phyloP scores from a whole-genome alignment of 1,139 yeast species.

The Suhomyces yuchorum region DNA sequence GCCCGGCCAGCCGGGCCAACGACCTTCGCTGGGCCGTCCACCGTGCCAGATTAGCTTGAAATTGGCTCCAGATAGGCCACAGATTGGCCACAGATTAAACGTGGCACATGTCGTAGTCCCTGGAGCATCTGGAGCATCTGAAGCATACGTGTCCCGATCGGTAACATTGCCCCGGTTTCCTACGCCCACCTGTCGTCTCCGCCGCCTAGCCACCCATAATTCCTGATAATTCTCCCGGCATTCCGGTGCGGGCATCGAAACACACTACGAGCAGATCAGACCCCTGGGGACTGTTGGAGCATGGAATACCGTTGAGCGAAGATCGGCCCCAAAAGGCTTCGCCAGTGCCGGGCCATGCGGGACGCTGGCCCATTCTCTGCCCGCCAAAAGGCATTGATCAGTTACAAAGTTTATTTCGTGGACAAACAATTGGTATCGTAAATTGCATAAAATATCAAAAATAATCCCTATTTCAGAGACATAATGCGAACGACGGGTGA shows the following conservation, averaged over 20 bases:
- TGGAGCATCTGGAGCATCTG: no score
- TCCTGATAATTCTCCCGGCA: neutral
- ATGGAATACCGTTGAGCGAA: neutral
- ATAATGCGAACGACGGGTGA: constrained; percentile 1
- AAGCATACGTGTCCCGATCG: neutral
- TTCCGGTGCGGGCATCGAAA: no score
- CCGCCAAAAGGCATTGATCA: neutral
- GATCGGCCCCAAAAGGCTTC: neutral
- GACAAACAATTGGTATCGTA: constrained; percentile 9
- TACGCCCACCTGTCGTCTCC: neutral
- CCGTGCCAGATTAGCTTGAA: no score
- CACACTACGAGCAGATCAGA: no score
- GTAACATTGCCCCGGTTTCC: neutral
- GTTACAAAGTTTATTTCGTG: neutral
- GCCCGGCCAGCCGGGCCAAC: no score
- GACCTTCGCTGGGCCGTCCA: no score
- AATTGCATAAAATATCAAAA: constrained; percentile 7
- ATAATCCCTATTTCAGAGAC: neutral
- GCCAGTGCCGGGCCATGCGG: no score
- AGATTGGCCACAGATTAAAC: no score
- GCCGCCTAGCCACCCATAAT: no score
- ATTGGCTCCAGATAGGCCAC: no score
- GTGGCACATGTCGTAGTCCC: no score
- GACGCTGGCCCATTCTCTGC: no score
- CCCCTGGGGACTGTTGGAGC: neutral